phyloP scores from a whole-genome alignment of 2,329 filamentous ascomycete species.

The Aspergillus fumigatus region DNA sequence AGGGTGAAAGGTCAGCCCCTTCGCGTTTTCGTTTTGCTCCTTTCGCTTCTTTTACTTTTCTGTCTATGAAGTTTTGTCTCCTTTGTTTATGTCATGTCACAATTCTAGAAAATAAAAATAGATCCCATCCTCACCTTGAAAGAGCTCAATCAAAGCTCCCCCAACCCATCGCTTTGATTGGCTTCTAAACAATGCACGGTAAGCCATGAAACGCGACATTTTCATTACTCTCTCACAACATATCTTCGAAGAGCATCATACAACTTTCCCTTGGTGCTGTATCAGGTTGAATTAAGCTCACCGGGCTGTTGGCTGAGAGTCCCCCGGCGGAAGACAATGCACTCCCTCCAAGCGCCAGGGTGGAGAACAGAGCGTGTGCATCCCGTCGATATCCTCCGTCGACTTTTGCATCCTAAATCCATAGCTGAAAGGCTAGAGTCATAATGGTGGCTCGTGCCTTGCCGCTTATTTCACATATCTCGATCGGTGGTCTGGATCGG shows the following conservation, averaged over 20 bases:
- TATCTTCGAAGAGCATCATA: not conserved
- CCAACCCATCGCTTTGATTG: not conserved
- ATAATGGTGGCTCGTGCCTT: not conserved
- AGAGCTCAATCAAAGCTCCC: not conserved
- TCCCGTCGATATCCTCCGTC: not conserved
- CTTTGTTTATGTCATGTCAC: not conserved
- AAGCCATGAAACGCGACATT: not conserved
- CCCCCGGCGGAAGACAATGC: conserved; percentile 8
- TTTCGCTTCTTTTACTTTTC: no score
- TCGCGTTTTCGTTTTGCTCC: not conserved
- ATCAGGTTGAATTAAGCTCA: conserved; percentile 17
- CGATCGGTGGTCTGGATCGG: not conserved
- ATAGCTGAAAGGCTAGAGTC: not conserved
- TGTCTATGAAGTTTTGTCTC: not conserved
- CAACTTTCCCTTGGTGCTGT: conserved; percentile 1
- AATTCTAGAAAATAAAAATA: not conserved
- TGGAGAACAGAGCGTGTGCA: conserved; percentile 11
- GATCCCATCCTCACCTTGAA: not conserved
- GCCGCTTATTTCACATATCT: not conserved
- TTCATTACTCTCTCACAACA: not conserved
- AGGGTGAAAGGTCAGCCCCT: not conserved
- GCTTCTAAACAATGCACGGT: not conserved
- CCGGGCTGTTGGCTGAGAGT: conserved; percentile 24
- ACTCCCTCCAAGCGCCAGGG: conserved; percentile 23
- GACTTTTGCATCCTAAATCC: not conserved